phyloP scores from a whole-genome alignment of 2,329 filamentous ascomycete species.

The Aspergillus fijiensis region DNA sequence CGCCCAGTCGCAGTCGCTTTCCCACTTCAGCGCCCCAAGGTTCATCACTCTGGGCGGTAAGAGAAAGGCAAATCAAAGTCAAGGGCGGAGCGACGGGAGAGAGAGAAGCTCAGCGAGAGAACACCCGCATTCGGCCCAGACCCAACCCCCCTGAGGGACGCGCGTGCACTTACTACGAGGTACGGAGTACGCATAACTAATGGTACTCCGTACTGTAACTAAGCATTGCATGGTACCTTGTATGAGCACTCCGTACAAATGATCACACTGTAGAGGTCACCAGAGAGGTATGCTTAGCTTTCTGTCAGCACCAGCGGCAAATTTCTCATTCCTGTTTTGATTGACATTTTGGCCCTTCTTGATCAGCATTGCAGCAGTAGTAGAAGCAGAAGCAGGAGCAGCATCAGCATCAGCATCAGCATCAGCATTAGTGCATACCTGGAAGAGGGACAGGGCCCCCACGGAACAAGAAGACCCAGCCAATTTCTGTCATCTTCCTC shows the following conservation, averaged over 20 bases:
- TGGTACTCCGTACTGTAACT: too few relatives aligned
- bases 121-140: constrained; percentile 20
- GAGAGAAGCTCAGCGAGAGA: constrained; percentile 1
- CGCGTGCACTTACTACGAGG: constrained; percentile 17
- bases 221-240: too few relatives aligned
- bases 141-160: constrained; percentile 23
- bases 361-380: background rate
- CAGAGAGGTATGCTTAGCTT: too few relatives aligned
- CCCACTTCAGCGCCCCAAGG: constrained; percentile 2
- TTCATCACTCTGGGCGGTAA: constrained; percentile 8
- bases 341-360: background rate
- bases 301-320: too few relatives aligned
- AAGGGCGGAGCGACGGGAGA: constrained; percentile 5
- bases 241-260: too few relatives aligned
- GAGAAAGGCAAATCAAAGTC: constrained; percentile 15
- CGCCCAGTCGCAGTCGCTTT: constrained; percentile 2
- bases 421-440: background rate
- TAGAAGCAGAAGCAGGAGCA: background rate
- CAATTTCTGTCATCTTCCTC: background rate
- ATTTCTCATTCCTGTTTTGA: too few relatives aligned
- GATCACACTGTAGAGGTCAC: too few relatives aligned
- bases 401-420: too few relatives aligned
- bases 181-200: too few relatives aligned
- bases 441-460: background rate
- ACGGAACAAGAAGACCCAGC: background rate